Conservation (phyloP, 257 asterid genomes). For the Ligustrum vulgare region DNA sequence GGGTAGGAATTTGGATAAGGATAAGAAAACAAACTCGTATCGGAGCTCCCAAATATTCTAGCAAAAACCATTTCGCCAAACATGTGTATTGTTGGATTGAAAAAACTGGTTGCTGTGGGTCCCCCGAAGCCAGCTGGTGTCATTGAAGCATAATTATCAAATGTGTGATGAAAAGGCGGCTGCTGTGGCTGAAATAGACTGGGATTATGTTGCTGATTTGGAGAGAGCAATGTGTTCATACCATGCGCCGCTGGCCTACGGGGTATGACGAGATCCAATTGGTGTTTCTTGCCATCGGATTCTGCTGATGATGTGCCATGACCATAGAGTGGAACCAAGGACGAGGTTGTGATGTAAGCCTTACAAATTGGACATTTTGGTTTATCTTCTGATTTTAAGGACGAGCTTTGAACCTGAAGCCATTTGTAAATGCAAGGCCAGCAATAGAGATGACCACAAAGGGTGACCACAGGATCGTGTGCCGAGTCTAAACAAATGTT, state of each 20-base stretch:
- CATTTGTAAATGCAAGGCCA: slow-evolving; percentile 96
- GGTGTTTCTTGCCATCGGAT: slow-evolving; percentile 49
- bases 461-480: slow-evolving; percentile 79
- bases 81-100: slow-evolving; percentile 70
- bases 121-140: slow-evolving; percentile 44
- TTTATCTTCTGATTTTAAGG: slow-evolving; percentile 49
- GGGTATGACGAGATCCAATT: slow-evolving; percentile 50
- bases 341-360: slow-evolving; percentile 58
- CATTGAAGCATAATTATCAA: slow-evolving; percentile 36
- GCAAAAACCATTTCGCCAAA: slow-evolving; percentile 79
- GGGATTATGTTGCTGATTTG: slow-evolving; percentile 36
- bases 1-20: slow-evolving; percentile 52
- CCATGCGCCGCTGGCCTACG: slow-evolving; percentile 67
- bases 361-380: slow-evolving; percentile 86
- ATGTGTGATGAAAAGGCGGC: slow-evolving; percentile 29
- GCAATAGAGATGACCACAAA: slow-evolving; percentile 90
- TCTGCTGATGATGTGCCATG: slow-evolving; percentile 59
- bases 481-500: slow-evolving; percentile 81
- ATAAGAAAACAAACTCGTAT: slow-evolving; percentile 51
- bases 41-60: slow-evolving; percentile 61
- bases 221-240: slow-evolving; percentile 25
- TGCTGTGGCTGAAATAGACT: slow-evolving; percentile 31
- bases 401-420: slow-evolving; percentile 64
- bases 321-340: slow-evolving; percentile 81
- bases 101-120: slow-evolving; percentile 38